Percentiles rank a stretch among this genome's conserved stretches.
Evolutionary conservation across 805 yeast species (phyloP).

Genomic region (Millerago galiae): DNA sequence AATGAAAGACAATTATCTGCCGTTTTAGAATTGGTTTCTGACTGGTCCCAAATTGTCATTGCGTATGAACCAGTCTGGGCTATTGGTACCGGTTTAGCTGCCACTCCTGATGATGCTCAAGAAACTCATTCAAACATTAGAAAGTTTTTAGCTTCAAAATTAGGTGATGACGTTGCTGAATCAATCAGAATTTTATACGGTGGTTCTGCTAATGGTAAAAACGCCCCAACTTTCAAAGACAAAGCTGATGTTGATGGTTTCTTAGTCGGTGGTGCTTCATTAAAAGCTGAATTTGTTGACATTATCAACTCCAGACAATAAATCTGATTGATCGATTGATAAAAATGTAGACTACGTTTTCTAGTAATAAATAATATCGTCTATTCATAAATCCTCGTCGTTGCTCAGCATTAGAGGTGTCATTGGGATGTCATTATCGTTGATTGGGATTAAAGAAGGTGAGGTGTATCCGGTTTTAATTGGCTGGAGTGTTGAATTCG

Average conservation of each 20-base stretch:
- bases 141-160: slow-evolving; percentile 66
- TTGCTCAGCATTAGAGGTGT: slow-evolving; percentile 20
- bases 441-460: slow-evolving; percentile 18
- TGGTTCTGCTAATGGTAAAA: slow-evolving; percentile 95
- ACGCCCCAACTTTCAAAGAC: slow-evolving; percentile 84
- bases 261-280: slow-evolving; percentile 98
- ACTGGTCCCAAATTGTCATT: slow-evolving; percentile 89
- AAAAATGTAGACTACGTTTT: background rate
- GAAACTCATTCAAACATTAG: slow-evolving; percentile 88
- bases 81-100: slow-evolving; percentile 98
- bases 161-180: slow-evolving; percentile 75
- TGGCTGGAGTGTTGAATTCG: no score
- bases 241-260: slow-evolving; percentile 95
- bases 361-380: background rate
- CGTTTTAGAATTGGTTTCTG: slow-evolving; percentile 69
- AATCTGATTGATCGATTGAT: background rate
- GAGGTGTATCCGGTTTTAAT: slow-evolving; percentile 12
- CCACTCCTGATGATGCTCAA: slow-evolving; percentile 98
- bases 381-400: background rate
- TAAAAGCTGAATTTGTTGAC: slow-evolving; percentile 96
- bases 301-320: slow-evolving; percentile 88
- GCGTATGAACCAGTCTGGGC: slow-evolving; percentile 99
- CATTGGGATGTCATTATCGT: slow-evolving; percentile 17
- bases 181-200: slow-evolving; percentile 91
- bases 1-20: slow-evolving; percentile 88